phyloP scores from a whole-genome alignment of 495 filamentous ascomycete species.

The Letharia lupina region DNA sequence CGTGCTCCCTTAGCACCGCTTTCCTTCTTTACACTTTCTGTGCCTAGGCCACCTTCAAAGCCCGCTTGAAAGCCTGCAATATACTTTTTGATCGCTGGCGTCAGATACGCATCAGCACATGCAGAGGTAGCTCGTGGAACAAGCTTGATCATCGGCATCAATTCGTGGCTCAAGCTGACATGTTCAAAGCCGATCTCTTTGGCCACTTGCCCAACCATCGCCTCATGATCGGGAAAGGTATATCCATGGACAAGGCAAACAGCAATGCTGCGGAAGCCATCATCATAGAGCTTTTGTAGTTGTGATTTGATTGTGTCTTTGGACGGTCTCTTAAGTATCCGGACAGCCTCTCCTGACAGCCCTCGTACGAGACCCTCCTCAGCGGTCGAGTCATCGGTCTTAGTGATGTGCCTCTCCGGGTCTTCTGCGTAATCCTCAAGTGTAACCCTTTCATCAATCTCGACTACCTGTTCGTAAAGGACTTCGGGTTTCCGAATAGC shows the following conservation, averaged over 20 bases:
- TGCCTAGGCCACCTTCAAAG: constrained; percentile 46
- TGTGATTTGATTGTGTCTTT: constrained; percentile 34
- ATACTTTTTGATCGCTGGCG: constrained; percentile 92
- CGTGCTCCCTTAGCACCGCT: constrained; percentile 56
- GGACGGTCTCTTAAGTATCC: constrained; percentile 34
- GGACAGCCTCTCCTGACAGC: constrained; percentile 44
- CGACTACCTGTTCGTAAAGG: constrained; percentile 65
- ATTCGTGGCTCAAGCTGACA: constrained; percentile 46
- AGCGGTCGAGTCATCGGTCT: constrained; percentile 38
- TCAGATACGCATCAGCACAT: constrained; percentile 92
- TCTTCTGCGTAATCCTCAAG: constrained; percentile 84
- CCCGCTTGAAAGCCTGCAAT: constrained; percentile 74
- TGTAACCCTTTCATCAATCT: constrained; percentile 77
- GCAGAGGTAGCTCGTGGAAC: constrained; percentile 80
- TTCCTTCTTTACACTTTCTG: constrained; percentile 40
- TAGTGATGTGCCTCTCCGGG: constrained; percentile 47
- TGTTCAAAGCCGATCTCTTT: constrained; percentile 42
- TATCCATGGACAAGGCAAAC: constrained; percentile 49
- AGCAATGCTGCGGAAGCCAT: constrained; percentile 43
- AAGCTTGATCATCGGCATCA: constrained; percentile 81
- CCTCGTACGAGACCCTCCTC: constrained; percentile 39
- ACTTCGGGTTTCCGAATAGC: constrained; percentile 73
- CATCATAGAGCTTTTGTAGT: constrained; percentile 34
- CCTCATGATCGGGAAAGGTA: constrained; percentile 48
- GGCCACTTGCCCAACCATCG: constrained; percentile 41